Evolutionary conservation across 2,329 filamentous ascomycete genomes (phyloP).

Genomic region (Penicillium freii): DNA sequence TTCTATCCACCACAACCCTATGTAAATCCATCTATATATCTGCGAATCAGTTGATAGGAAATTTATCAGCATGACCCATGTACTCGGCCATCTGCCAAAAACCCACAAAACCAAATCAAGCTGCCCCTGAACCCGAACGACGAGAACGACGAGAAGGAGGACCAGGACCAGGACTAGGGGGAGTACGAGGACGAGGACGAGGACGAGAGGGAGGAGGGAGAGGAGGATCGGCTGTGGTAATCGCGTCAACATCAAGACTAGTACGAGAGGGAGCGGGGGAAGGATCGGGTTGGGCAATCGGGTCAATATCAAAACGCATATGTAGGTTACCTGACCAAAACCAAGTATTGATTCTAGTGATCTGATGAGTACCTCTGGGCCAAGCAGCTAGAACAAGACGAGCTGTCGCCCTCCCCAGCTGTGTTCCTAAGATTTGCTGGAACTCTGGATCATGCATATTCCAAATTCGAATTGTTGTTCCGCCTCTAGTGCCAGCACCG

Average conservation of each 20-base stretch:
- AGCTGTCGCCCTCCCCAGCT: background rate
- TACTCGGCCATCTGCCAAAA: background rate
- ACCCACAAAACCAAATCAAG: background rate
- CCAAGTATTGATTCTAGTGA: background rate
- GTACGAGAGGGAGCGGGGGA: no score
- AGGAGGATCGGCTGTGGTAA: no score
- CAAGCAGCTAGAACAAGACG: background rate
- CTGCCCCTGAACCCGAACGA: no score
- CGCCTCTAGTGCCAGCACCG: rapidly evolving
- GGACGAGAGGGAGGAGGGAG: no score
- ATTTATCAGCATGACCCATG: background rate
- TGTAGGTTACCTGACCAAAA: background rate
- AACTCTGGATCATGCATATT: rapidly evolving
- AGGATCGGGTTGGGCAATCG: no score
- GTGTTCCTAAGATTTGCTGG: background rate
- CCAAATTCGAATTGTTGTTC: background rate
- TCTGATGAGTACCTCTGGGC: background rate
- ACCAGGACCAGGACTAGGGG: no score
- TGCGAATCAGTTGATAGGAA: background rate
- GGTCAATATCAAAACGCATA: slow-evolving; percentile 5
- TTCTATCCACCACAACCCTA: background rate
- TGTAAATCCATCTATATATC: background rate
- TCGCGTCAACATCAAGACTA: no score
- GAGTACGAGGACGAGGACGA: no score
- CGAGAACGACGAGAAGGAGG: no score